Percentiles rank a stretch among this genome's conserved stretches.
Evolutionary conservation across 148 eudicot species (phyloP).

Genomic region (Persicaria maculosa): DNA sequence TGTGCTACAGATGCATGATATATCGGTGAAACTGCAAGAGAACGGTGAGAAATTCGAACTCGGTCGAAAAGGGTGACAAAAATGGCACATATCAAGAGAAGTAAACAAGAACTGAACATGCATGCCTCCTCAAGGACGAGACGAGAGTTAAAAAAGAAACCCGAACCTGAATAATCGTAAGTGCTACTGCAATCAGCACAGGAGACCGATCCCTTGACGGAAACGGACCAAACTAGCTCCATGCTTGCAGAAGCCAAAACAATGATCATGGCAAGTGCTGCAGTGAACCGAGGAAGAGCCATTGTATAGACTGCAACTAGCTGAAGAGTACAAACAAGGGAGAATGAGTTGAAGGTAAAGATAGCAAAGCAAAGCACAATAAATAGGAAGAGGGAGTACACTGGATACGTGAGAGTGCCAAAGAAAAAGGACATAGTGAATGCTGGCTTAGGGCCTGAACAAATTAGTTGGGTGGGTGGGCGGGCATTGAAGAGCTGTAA

Average conservation of each 20-base stretch:
- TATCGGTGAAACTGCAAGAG: no score
- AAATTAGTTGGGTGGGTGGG: conserved; percentile 11
- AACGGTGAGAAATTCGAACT: no score
- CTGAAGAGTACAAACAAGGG: neutral
- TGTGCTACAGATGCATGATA: no score
- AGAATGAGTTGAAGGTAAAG: conserved; percentile 1
- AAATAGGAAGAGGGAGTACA: neutral
- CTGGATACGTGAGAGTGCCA: neutral
- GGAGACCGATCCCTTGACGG: conserved; percentile 32
- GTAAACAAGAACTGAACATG: neutral
- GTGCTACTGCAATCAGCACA: conserved; percentile 39
- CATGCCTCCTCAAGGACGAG: neutral
- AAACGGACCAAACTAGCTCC: conserved; percentile 18
- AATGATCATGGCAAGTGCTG: neutral
- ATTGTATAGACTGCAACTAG: conserved; percentile 1
- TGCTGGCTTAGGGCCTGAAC: conserved; percentile 7
- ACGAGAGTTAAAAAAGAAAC: neutral
- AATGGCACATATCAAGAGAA: no score
- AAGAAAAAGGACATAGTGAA: neutral
- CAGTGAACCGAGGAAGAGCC: conserved; percentile 4
- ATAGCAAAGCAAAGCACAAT: neutral
- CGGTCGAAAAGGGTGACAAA: no score
- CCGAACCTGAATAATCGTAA: conserved; percentile 29
- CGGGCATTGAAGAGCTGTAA: conserved; percentile 2
- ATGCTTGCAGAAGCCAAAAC: conserved; percentile 19